Evolutionary conservation across 2,329 filamentous ascomycete species (phyloP), one percentile per base, ranked within the genome.

Genomic region (Sclerotinia trifoliorum): DNA sequence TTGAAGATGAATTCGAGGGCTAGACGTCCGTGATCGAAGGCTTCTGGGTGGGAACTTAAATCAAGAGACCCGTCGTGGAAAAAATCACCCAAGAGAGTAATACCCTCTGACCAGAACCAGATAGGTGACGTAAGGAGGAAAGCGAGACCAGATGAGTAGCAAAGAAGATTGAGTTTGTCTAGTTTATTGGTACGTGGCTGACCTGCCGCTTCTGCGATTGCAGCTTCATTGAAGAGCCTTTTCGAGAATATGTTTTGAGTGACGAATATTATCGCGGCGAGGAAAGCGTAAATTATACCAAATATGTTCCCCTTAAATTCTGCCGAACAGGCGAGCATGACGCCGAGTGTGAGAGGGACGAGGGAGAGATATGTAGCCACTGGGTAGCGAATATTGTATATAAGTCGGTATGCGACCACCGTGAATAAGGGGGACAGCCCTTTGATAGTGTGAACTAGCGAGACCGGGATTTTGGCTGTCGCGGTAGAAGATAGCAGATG

Each of bases 171-270:
- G 52, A 99, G 86, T 81, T 99, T 99, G 81, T 99, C 95, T 24
- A 97, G 85, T 80, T 97, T 98, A 70, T 89, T 88, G 55, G 88
- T 86, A 67, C 86, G 85, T 0, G 85, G 83, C 46, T 83, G 79
- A 0, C 86, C 86, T 66, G 97, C 92, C 10, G 89, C 87, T 79
- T 97, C 94, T 2, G 92, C 91, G 69, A 89, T 89, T 8, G 93
- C 90, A 8, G 92, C 93, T 77, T 97, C 94, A 78, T 97, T 99
- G 83, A 99, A 99, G 13, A 99, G 88, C 73, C 93, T 92, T 80
- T 99, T 99, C 26, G 94, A 98, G 73, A 97, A 96, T 68, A 99
- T 99, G 77, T 99, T 99, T 78, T 99, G 95, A 0, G 93, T 95
- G 48, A 99, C 95, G 77, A 99, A 99, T 72, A 98, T 90, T 67